Percentiles rank a stretch among this genome's conserved stretches.
Evolutionary conservation across 129 eudicot genomes (phyloP).

Genomic region (Heracleum sosnowskyi): DNA sequence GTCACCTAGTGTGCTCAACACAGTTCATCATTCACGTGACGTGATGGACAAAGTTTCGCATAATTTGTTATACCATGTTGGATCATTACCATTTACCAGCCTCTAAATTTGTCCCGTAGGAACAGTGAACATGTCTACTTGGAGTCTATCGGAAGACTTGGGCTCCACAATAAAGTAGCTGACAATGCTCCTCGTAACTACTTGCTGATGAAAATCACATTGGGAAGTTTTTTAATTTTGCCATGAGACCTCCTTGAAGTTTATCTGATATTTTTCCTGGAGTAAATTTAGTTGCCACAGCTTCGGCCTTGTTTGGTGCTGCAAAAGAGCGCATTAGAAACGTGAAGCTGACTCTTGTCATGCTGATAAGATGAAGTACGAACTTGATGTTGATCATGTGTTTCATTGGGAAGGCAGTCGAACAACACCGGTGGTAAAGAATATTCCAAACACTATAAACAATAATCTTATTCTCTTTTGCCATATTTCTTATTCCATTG

Average conservation of each 20-base stretch:
- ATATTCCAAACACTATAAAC: slow-evolving; percentile 52
- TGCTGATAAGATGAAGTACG: slow-evolving; percentile 42
- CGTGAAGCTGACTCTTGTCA: slow-evolving; percentile 31
- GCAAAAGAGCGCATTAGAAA: slow-evolving; percentile 37
- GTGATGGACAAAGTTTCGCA: slow-evolving; percentile 1
- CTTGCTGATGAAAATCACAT: slow-evolving; percentile 12
- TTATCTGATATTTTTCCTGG: slow-evolving; percentile 21
- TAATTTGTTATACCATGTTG: slow-evolving; percentile 18
- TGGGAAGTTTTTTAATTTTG: slow-evolving; percentile 18
- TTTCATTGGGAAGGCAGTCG: slow-evolving; percentile 41
- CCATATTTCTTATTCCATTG: background rate
- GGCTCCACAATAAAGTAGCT: slow-evolving; percentile 16
- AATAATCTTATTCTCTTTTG: background rate
- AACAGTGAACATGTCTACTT: slow-evolving; percentile 17
- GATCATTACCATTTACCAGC: slow-evolving; percentile 32
- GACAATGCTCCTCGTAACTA: slow-evolving; percentile 14
- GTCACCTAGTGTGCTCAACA: slow-evolving; percentile 20
- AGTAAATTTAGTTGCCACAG: slow-evolving; percentile 19
- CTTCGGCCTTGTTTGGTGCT: slow-evolving; percentile 21
- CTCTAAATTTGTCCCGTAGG: slow-evolving; percentile 14
- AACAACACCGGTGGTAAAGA: slow-evolving; percentile 56
- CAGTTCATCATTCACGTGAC: slow-evolving; percentile 17
- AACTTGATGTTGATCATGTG: slow-evolving; percentile 53
- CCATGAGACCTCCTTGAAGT: slow-evolving; percentile 22
- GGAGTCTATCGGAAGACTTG: slow-evolving; percentile 23